A percentile compares a stretch with the other conserved stretches of the same genome.
Evolutionary conservation across 768 basidiomycete genomes (phyloP).

Genomic region (Naganishia randhawae): DNA sequence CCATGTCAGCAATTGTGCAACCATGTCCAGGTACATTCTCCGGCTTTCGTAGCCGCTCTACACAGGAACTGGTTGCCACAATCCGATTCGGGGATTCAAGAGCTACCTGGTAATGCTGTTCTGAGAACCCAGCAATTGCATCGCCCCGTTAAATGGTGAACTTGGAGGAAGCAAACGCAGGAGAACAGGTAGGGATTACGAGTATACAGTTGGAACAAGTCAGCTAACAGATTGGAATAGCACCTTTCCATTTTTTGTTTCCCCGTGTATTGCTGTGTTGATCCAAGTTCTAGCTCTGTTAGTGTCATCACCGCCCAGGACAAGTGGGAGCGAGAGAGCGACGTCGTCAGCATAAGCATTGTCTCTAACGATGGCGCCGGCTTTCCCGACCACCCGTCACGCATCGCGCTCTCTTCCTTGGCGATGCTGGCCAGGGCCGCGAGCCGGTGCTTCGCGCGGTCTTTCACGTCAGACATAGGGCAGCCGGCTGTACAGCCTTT

Average conservation of each 20-base stretch:
- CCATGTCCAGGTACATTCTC: too few species aligned
- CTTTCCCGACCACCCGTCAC: neutral
- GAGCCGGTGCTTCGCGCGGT: too few species aligned
- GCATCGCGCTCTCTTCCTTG: neutral
- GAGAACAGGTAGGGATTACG: neutral
- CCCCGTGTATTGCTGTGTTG: constrained; percentile 17
- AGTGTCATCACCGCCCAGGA: neutral
- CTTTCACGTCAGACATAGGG: neutral
- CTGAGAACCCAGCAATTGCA: too few species aligned
- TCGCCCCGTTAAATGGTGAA: too few species aligned
- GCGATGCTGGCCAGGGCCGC: neutral
- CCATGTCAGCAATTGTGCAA: too few species aligned
- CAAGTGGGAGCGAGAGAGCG: neutral
- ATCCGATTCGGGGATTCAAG: too few species aligned
- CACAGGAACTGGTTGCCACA: too few species aligned
- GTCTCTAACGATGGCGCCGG: neutral
- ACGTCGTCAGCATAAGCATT: neutral
- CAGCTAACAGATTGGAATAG: neutral
- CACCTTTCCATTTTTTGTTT: neutral
- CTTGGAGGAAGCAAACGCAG: neutral
- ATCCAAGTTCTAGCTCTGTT: constrained; percentile 4
- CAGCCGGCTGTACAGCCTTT: neutral
- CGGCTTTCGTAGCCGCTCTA: too few species aligned
- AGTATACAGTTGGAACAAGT: too few species aligned
- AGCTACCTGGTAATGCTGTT: too few species aligned